These are phyloP conservation scores for Carex myosuroides DNA, from an alignment of 176 grass and related monocot species.

Conservation along the genomic window DNA sequence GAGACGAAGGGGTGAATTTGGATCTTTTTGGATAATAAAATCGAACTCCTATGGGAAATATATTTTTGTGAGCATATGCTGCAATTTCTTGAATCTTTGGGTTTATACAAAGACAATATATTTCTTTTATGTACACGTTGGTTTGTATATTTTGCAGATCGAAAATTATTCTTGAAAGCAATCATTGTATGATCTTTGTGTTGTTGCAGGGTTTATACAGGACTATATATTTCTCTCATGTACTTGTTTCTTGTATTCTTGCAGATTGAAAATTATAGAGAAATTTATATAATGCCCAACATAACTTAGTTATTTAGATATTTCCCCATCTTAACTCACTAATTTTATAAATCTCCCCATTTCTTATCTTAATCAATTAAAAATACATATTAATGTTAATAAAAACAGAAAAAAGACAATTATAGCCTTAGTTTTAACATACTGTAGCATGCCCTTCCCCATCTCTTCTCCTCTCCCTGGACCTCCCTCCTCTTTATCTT, in stretches of 20 bases:
- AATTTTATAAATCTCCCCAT: no score
- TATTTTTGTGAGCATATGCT: not conserved
- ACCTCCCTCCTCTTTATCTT: no score
- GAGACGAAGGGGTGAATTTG: not conserved
- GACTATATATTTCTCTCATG: not conserved
- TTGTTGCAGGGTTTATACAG: not conserved
- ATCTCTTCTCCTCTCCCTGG: no score
- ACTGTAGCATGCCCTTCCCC: no score
- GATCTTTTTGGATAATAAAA: not conserved
- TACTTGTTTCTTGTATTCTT: not conserved
- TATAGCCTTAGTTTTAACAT: no score
- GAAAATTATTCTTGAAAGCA: not conserved
- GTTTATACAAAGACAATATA: not conserved
- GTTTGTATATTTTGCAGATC: not conserved
- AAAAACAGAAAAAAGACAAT: no score
- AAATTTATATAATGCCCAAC: no score
- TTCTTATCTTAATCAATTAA: no score
- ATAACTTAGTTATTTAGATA: no score
- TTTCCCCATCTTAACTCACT: no score
- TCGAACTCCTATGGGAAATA: not conserved
- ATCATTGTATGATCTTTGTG: not conserved
- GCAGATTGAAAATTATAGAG: not conserved
- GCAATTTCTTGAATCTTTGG: not conserved
- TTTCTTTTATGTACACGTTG: not conserved
- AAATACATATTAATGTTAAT: no score